Base-by-base conservation (phyloP, 768 basidiomycete species). In the Hygrophorus russula region DNA sequence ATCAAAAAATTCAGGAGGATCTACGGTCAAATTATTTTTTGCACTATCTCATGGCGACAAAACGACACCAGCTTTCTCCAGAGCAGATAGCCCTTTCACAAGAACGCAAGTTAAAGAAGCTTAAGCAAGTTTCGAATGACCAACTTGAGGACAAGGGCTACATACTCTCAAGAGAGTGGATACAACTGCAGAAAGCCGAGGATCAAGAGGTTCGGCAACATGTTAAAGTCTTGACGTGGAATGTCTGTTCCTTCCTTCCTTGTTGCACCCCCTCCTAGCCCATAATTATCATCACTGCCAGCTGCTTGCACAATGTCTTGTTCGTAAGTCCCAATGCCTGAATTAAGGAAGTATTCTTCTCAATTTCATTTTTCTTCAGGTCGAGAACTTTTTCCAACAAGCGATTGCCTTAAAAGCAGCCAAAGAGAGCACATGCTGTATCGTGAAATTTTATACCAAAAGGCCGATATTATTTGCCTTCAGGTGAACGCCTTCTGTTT, bases 381-480 rank as follows among this genome's bases (percentile, higher is more conserved):
- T 34, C 74, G 88, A 28, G 78, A 85, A 35, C 65, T 91, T 42
- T 90, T 91, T 53, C 88, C 89, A 1, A 78, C 71, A n/a, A 87
- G 85, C 51, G 77, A 86, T 54, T 91, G 88, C 55, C 65, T 93
- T 37, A 89, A 86, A 59, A 82, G 78, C 37, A 56, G 54, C 15
- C 78, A 83, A 56, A 70, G 92, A 48, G 76, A 78, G 51, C 73
- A 76, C 12, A 84, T 92, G 83, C 64, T 90, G 11, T 71, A 78
- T 46, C 65, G 69, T 39, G 93, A 96, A 59, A 69, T 94, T n/a
- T 59, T 75, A 12, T 70, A 72, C 2, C 75, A 83, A 45, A 54
- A 73, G n/a, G 78, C 85, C 2, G 87, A 93, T 59, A 73, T 96
- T 18, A 60, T 91, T 35, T 94, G 91, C 57, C 70, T 96, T 35